phyloP scores from a whole-genome alignment of 176 grass and related monocot species.

The Ananas comosus region DNA sequence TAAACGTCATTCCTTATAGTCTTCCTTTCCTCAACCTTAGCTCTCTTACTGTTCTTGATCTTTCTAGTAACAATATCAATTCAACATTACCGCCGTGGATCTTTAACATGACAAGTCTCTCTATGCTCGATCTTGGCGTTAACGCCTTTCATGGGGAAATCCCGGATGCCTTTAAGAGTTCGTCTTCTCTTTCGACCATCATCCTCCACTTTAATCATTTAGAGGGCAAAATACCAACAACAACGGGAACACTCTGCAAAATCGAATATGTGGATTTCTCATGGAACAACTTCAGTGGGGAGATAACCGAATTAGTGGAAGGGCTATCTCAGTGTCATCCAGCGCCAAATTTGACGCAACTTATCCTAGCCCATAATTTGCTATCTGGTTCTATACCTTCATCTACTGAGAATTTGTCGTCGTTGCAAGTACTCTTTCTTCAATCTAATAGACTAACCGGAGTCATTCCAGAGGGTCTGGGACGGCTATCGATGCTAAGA shows the following conservation, averaged over 20 bases:
- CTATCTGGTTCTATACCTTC: constrained; percentile 2
- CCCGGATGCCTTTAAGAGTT: constrained; percentile 9
- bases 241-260: background rate
- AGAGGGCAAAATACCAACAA: background rate
- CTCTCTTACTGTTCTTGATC: constrained; percentile 23
- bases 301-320: background rate
- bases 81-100: constrained; percentile 21
- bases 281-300: background rate
- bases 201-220: background rate
- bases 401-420: background rate
- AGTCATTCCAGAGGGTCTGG: background rate
- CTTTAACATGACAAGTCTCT: constrained; percentile 24
- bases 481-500: background rate
- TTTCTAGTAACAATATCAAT: constrained; percentile 24
- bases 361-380: background rate
- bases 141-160: constrained; percentile 7
- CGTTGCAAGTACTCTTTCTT: constrained; percentile 1
- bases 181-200: background rate
- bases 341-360: background rate
- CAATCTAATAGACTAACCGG: background rate
- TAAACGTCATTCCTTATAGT: constrained; percentile 6
- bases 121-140: constrained; percentile 10
- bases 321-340: background rate
- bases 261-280: background rate
- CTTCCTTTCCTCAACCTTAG: constrained; percentile 23